Conservation (phyloP, 2,329 filamentous ascomycete genomes). For the Phoma sp. region DNA sequence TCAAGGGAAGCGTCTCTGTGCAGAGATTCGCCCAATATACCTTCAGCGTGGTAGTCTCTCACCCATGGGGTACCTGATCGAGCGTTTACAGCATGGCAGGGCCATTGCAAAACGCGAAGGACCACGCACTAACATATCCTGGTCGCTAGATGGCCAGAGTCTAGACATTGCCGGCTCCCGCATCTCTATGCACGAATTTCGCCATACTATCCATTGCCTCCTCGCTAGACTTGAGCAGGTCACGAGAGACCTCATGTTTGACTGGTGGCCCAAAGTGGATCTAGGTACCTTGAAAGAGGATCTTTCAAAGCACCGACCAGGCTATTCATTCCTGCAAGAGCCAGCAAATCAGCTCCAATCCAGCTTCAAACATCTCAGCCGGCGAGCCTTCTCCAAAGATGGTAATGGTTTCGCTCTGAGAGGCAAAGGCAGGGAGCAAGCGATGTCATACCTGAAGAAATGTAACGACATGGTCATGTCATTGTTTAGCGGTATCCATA, state of each 20-base stretch:
- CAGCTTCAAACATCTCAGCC: slow-evolving; percentile 1
- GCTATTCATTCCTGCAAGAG: slow-evolving; percentile 1
- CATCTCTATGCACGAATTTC: too few relatives aligned
- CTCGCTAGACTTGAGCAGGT: too few relatives aligned
- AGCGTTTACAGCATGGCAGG: neutral
- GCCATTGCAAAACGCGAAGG: too few relatives aligned
- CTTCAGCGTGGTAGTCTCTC: neutral
- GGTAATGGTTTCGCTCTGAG: neutral
- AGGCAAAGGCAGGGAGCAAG: neutral
- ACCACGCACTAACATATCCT: too few relatives aligned
- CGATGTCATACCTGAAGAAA: neutral
- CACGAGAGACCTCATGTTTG: neutral
- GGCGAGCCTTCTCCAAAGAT: neutral
- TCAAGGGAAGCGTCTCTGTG: neutral
- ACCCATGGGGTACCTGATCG: neutral
- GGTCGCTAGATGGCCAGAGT: too few relatives aligned
- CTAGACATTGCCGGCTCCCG: too few relatives aligned
- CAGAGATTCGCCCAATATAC: neutral
- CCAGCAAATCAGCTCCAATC: neutral
- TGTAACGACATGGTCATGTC: neutral
- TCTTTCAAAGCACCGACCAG: too few relatives aligned
- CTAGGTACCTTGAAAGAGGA: neutral
- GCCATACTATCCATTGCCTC: too few relatives aligned
- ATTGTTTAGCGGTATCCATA: neutral
- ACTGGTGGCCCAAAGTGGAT: slow-evolving; percentile 1